phyloP scores from a whole-genome alignment of 257 asterid genomes.

The Salvia splendens region DNA sequence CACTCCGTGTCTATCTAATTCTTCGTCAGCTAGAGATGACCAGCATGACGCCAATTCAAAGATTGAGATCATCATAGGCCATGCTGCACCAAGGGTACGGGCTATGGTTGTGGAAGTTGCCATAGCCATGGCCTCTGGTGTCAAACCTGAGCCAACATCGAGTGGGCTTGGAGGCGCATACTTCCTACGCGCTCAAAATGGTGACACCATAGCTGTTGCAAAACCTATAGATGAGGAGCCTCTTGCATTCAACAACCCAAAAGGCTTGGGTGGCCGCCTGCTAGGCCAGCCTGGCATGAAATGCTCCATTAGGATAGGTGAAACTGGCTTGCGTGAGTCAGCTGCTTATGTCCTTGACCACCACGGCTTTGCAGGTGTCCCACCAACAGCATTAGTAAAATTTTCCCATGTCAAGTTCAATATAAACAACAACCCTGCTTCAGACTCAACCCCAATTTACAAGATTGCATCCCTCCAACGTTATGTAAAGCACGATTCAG shows the following conservation, averaged over 20 bases:
- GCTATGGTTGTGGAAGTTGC: conserved; percentile 82
- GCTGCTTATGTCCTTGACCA: conserved; percentile 96
- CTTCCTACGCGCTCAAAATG: conserved; percentile 59
- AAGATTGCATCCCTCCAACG: conserved; percentile 87
- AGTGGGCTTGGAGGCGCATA: conserved; percentile 96
- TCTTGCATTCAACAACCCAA: conserved; percentile 84
- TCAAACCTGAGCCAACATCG: conserved; percentile 72
- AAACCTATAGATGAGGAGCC: conserved; percentile 98
- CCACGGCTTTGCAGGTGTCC: conserved; percentile 78
- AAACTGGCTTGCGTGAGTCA: conserved; percentile 83
- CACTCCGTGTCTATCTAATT: conserved; percentile 83
- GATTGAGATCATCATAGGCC: conserved; percentile 77
- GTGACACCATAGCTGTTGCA: conserved; percentile 73
- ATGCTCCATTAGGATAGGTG: conserved; percentile 85
- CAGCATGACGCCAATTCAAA: conserved; percentile 46
- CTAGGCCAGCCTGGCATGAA: conserved; percentile 93
- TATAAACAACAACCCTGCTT: conserved; percentile 44
- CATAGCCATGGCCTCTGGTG: conserved; percentile 83
- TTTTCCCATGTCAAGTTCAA: conserved; percentile 72
- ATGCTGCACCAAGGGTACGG: conserved; percentile 60
- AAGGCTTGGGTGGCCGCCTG: conserved; percentile 84
- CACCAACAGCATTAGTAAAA: conserved; percentile 82
- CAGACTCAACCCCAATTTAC: conserved; percentile 40
- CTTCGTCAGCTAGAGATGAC: conserved; percentile 44
- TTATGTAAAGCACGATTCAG: conserved; percentile 68